These are phyloP conservation scores for Vitis rupestris DNA, from an alignment of 164 flowering plant genomes.

Conservation along the genomic window DNA sequence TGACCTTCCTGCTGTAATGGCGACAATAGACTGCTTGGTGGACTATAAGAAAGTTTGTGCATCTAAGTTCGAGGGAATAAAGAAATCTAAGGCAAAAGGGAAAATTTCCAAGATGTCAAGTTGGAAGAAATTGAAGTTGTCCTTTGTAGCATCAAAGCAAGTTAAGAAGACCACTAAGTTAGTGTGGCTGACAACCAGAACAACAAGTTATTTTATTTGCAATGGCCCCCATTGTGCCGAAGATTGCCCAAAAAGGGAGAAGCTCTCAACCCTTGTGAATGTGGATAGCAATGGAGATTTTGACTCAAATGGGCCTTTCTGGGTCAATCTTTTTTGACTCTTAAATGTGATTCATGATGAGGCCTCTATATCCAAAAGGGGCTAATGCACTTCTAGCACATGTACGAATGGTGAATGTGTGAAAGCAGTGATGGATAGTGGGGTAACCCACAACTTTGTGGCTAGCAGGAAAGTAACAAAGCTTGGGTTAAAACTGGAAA, in stretches of 20 bases:
- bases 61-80: neutral
- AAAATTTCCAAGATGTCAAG: neutral
- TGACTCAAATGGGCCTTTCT: neutral
- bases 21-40: neutral
- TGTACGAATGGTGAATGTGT: neutral
- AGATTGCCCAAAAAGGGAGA: slow-evolving; percentile 8
- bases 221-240: neutral
- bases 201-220: neutral
- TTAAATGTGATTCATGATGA: neutral
- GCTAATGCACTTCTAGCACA: neutral
- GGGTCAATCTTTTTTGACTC: neutral
- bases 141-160: no score
- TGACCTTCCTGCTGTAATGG: neutral
- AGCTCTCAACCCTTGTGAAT: neutral
- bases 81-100: neutral
- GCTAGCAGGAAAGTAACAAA: neutral
- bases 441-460: slow-evolving; percentile 14
- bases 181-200: neutral
- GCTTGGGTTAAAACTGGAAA: neutral
- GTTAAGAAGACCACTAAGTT: neutral
- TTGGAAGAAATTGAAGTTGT: neutral
- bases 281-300: neutral
- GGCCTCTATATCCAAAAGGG: neutral
- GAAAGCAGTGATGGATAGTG: neutral
- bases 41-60: neutral